A percentile compares a stretch with the other conserved stretches of the same genome.
Evolutionary conservation across 768 basidiomycete genomes (phyloP).

Genomic region (Trametes gibbosa): DNA sequence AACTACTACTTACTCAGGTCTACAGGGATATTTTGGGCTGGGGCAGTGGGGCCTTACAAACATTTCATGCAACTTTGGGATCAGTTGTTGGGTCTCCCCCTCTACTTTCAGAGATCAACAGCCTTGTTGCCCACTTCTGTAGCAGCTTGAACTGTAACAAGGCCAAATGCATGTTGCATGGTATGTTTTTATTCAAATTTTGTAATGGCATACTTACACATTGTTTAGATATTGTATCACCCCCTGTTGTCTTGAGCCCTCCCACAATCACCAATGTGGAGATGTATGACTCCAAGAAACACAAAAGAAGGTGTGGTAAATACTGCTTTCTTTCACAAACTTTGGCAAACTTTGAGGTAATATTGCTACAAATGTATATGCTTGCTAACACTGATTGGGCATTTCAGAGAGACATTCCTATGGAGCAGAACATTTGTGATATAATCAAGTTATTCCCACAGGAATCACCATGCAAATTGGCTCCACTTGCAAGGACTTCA

Average conservation of each 20-base stretch:
- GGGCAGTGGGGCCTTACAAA: background rate
- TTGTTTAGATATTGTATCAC: background rate
- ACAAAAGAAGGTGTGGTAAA: background rate
- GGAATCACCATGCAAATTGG: slow-evolving; percentile 47
- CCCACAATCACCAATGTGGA: background rate
- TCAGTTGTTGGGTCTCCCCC: too few species aligned
- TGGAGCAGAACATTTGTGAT: slow-evolving; percentile 18
- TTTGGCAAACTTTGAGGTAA: too few species aligned
- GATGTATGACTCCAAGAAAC: background rate
- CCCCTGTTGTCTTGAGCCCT: background rate
- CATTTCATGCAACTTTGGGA: too few species aligned
- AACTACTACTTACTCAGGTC: background rate
- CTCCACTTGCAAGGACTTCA: slow-evolving; percentile 44
- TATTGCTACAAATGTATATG: too few species aligned
- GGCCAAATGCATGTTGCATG: slow-evolving; percentile 40
- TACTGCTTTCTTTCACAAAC: background rate
- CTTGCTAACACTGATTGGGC: background rate
- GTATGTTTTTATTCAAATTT: slow-evolving; percentile 15
- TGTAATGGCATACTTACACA: background rate
- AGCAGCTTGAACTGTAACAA: slow-evolving; percentile 44
- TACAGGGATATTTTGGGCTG: background rate
- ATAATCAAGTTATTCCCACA: slow-evolving; percentile 46
- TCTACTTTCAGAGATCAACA: slow-evolving; percentile 32
- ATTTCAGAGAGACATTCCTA: background rate
- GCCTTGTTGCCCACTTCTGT: slow-evolving; percentile 40